phyloP scores from a whole-genome alignment of 331 rosid species.

The Spiraea crenata region DNA sequence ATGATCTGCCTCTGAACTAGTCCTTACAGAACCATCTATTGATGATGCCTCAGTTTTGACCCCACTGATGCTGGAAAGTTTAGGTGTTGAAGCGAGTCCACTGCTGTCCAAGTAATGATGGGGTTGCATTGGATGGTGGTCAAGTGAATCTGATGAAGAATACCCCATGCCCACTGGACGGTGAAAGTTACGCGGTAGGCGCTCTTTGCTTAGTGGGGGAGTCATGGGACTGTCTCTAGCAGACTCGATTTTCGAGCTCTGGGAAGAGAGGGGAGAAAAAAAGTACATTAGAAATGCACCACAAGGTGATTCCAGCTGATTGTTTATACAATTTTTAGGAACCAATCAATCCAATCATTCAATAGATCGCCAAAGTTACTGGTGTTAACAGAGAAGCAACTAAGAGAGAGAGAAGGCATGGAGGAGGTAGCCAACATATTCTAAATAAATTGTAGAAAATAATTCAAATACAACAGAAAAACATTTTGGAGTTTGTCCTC shows the following conservation, averaged over 20 bases:
- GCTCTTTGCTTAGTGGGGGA: constrained; percentile 77
- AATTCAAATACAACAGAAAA: not conserved
- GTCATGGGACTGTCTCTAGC: constrained; percentile 81
- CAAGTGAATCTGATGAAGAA: constrained; percentile 84
- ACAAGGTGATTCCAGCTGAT: not conserved
- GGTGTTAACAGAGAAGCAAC: not conserved
- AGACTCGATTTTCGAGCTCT: constrained; percentile 80
- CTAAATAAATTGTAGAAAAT: not conserved
- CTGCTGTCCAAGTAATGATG: constrained; percentile 54
- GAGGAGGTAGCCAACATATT: not conserved
- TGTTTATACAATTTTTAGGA: constrained; percentile 3
- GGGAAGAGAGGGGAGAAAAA: constrained; percentile 22
- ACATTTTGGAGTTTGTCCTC: not conserved
- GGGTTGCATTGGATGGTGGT: constrained; percentile 53
- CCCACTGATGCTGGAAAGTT: constrained; percentile 59
- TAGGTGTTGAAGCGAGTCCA: constrained; percentile 63
- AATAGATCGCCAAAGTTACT: not conserved
- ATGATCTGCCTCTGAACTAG: constrained; percentile 79
- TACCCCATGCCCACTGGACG: constrained; percentile 63
- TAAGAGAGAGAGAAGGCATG: not conserved
- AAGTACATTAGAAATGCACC: not conserved
- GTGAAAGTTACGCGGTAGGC: constrained; percentile 47
- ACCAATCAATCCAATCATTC: constrained; percentile 19
- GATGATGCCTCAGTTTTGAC: constrained; percentile 73
- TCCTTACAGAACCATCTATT: constrained; percentile 71